Evolutionary conservation across 140 eudicot genomes (phyloP), one percentile per base, ranked within the genome.

Genomic region (Ambrosia hybrid): DNA sequence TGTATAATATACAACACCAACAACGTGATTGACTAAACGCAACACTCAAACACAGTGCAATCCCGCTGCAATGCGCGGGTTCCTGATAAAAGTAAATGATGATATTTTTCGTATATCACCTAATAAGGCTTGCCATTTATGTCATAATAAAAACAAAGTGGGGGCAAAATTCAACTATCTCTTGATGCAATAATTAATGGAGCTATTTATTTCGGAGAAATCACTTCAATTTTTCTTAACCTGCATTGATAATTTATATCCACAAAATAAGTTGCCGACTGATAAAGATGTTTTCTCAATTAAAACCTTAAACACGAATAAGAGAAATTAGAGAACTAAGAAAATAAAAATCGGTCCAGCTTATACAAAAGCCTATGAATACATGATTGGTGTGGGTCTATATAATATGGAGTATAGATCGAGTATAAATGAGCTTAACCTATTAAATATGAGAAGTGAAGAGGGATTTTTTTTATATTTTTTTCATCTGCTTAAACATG

Each of bases 141-240:
- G 76, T 58, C 76, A 43, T 10, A 41, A 9, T 10, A 41, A 9
- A 58, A 15, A 16, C 16, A 53, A 58, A 58, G 57, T 58, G 58
- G 68, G 43, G 49, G 10, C 68, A 57, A 72, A 43, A 3, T 58
- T 8, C 68, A 58, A 57, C 67, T 12, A 26, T 71, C 17, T 57
- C 4, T 57, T 12, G 45, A 43, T 57, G 67, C 64, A 33, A 59
- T 1, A 33, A 30, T 59, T 30, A 3, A 59, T 59, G 65, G 34
- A 30, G 10, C 41, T 5, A 59, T 30, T 59, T 59, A 59, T 59
- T 59, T 59, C 2, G 3, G 43, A 11, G 36, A 59, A 21, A 41
- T 41, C 46, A 41, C 46, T 41, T 41, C 46, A 41, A 41, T 1
- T 41, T 53, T 53, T 53, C 26, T 53, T 57, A 57, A 17, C 12